These are phyloP conservation scores for Xerocomus spinulosus DNA, from an alignment of 768 basidiomycete species.

Conservation along the genomic window DNA sequence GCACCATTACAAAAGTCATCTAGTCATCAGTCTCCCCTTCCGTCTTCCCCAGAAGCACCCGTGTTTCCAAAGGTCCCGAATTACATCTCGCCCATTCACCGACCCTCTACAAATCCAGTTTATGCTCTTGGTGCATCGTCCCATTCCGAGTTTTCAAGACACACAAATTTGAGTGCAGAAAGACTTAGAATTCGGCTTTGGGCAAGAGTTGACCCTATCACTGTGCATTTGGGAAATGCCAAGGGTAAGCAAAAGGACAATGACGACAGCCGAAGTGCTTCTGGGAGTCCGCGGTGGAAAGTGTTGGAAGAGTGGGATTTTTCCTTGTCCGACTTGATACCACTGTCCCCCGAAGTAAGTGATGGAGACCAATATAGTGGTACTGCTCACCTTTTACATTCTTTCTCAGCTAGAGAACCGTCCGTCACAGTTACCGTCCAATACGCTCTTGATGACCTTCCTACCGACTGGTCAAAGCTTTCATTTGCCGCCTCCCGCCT, in stretches of 20 bases:
- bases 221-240: slow-evolving; percentile 14
- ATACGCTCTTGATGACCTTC: slow-evolving; percentile 66
- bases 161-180: slow-evolving; percentile 50
- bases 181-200: slow-evolving; percentile 55
- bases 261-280: slow-evolving; percentile 5
- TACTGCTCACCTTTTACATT: slow-evolving; percentile 8
- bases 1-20: slow-evolving; percentile 22
- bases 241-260: slow-evolving; percentile 47
- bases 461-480: slow-evolving; percentile 57
- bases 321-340: slow-evolving; percentile 51
- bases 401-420: slow-evolving; percentile 34
- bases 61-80: slow-evolving; percentile 40
- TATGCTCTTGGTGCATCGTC: slow-evolving; percentile 57
- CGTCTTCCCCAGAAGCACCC: slow-evolving; percentile 11
- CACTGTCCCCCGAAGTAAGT: slow-evolving; percentile 60
- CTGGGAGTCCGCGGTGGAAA: slow-evolving; percentile 48
- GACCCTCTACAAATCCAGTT: slow-evolving; percentile 78
- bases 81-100: slow-evolving; percentile 76
- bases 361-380: slow-evolving; percentile 2
- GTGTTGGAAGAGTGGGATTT: slow-evolving; percentile 66
- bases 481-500: slow-evolving; percentile 44
- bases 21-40: slow-evolving; percentile 22
- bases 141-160: slow-evolving; percentile 48
- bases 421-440: slow-evolving; percentile 56
- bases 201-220: slow-evolving; percentile 39